Evolutionary conservation across 2,329 filamentous ascomycete species (phyloP), one percentile per base, ranked within the genome.

Genomic region (Aspergillus intermedius): DNA sequence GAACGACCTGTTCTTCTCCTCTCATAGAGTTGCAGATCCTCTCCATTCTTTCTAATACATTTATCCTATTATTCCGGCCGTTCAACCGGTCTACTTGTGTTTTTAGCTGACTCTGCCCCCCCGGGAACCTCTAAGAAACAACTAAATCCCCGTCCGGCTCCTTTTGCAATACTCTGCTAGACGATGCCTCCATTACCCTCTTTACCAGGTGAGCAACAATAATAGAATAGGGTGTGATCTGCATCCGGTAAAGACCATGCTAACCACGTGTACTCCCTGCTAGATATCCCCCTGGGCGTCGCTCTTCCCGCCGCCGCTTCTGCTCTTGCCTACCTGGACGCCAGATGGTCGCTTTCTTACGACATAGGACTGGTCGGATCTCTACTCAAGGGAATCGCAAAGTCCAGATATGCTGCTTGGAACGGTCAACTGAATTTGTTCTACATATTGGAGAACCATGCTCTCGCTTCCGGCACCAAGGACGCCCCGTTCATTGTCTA

Each of bases 301-400:
- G 74, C 81, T 5, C 72, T 77, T 23, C 82, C 86, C 15, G 84
- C 84, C 13, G 77, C 81, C 41, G 77, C 78, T 25, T 85, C 86
- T 4, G 77, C 78, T 3, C 72, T 86, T n/a, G 86, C 87, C 28
- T 95, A 94, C 65, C 67, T 91, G 57, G 88, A 93, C 62, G 89
- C 86, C 39, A 83, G 80, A 64, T 78, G 77, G 50, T 77, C 79
- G 5, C 58, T 91, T 41, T 82, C 75, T 63, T 83, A 87, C 63
- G 89, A 95, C 66, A 65, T 74, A 40, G 63, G 69, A 6, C 65
- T 90, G 13, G 60, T 91, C n/a, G 74, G 71, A 30, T 76, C 77
- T 46, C 67, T 80, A 35, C 34, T 80, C 10, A 75, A 74, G 25
- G 68, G 77, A 15, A 58, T 72, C 10, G 52, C 77, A 37, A 70